Evolutionary conservation across 108 stramenopile genomes (phyloP), one percentile per base, ranked within the genome.

Genomic region (Mayamaea pseudoterrestris): DNA sequence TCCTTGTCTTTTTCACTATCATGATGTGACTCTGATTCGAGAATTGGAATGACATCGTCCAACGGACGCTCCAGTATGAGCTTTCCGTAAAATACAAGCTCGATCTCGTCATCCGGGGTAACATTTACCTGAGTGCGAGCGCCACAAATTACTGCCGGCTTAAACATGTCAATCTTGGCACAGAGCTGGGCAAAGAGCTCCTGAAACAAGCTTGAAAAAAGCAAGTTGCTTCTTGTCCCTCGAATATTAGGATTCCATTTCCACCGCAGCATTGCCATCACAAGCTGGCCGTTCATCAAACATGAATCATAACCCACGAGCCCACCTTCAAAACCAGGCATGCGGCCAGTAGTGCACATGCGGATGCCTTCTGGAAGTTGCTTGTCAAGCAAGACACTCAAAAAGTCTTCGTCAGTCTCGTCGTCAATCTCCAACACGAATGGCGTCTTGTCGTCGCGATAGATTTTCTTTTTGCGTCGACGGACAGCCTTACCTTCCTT

Each of bases 401-500:
- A 55, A 23, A 90, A 69, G 41, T 90, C 89, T 63, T 90, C 86
- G 55, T 89, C 91, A 0, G 91, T 87, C 59, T 93, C 91, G 46
- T 93, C 91, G 52, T 90, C 87, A 49, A 93, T 81, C 53, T 88
- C 85, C 2, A 88, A 72, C 0, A 92, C 83, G 44, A 90, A 90
- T 2, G 69, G 69, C 5, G 68, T 59, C 58, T 91, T 86, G 48
- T 91, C 89, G 53, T 91, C 89, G 8, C 77, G 65, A 55, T 91
- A 91, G 53, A 83, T 50, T 18, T 84, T 58, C 6, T 81, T 65
- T 30, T 77, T 47, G 4, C 79, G 53, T n/a, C 79, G 64, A 9
- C 75, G 53, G 16, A 51, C 42, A 5, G 66, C 74, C 20, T 57
- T 43, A 35, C 71, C 80, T 40, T 71, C 67, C 27, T 52, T 68